Evolutionary conservation across 345 rosid genomes (phyloP), one percentile per base, ranked within the genome.

Genomic region (Leavenworthia alabamica): DNA sequence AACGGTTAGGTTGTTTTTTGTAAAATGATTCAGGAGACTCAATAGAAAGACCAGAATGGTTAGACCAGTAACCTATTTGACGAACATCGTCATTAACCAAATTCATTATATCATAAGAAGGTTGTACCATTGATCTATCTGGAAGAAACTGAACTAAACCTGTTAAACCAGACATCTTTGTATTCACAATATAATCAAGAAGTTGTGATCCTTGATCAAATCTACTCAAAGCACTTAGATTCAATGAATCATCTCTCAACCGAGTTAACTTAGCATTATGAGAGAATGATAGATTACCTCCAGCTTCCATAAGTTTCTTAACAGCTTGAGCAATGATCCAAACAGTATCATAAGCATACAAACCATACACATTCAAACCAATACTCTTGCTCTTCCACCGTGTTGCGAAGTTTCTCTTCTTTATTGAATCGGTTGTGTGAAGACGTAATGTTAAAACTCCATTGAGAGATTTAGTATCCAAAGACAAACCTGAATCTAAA

Each of bases 281-380:
- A 14, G 97, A 82, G 74, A 92, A 92, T 3, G 95, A 74, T 57
- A 89, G 73, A 79, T 54, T 73, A 69, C 81, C 78, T 19, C 95
- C 89, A 41, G 73, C 79, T 68, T 83, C 88, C 2, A 92, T 62
- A 50, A 86, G 76, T 64, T 41, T 26, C 70, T 83, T 89, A 24
- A 86, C 13, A 0, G 97, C 95, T 60, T 31, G 78, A 70, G 97
- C 97, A 63, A 92, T 70, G 54, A 85, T 80, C 99, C 96, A 86
- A 12, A 92, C 97, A 13, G 99, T 83, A 66, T 92, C 97, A 70
- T 89, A 89, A 40, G 94, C 94, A 60, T 86, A 89, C 11, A 92
- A 58, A 31, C 83, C 98, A 50, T 81, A 83, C 9, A 89, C 86
- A 64, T 89, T 92, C 27, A 89, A 60, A 58, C 90, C 95, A 31